A percentile compares a stretch with the other conserved stretches of the same genome.
These are phyloP conservation scores for Ogataea allantospora DNA, from an alignment of 805 yeast species.

Conservation along the genomic window DNA sequence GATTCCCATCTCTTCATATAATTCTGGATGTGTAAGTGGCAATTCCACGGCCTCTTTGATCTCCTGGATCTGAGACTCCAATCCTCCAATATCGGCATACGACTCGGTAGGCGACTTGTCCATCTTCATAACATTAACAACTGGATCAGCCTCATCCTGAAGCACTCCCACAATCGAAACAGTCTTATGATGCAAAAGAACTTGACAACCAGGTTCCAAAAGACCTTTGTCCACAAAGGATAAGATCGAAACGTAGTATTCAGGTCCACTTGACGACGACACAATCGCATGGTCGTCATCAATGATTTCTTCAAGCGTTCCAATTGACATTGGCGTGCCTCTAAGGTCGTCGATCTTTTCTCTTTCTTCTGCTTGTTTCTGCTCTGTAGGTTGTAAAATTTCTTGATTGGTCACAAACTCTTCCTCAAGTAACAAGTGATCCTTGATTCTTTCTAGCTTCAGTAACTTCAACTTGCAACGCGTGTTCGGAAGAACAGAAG, in stretches of 20 bases:
- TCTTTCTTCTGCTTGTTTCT: slow-evolving; percentile 93
- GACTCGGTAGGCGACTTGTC: slow-evolving; percentile 97
- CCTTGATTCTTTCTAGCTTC: slow-evolving; percentile 94
- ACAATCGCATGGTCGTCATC: slow-evolving; percentile 99
- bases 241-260: slow-evolving; percentile 91
- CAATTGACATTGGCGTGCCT: slow-evolving; percentile 95
- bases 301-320: slow-evolving; percentile 93
- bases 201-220: slow-evolving; percentile 96
- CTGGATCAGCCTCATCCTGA: slow-evolving; percentile 97
- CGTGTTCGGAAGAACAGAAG: slow-evolving; percentile 85
- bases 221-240: slow-evolving; percentile 96
- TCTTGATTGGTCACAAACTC: slow-evolving; percentile 95
- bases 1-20: slow-evolving; percentile 96
- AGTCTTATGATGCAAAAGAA: slow-evolving; percentile 90
- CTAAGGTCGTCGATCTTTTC: slow-evolving; percentile 93
- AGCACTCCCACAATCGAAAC: slow-evolving; percentile 97
- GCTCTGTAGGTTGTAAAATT: slow-evolving; percentile 92
- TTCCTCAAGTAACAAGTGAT: slow-evolving; percentile 90
- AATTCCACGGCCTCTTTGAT: slow-evolving; percentile 96
- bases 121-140: slow-evolving; percentile 95
- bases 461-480: slow-evolving; percentile 89
- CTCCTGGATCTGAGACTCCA: slow-evolving; percentile 94
- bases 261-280: slow-evolving; percentile 93
- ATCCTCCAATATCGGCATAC: slow-evolving; percentile 96
- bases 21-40: slow-evolving; percentile 92